Percentiles rank a stretch among this genome's conserved stretches.
phyloP scores from a whole-genome alignment of 495 filamentous ascomycete species.

The Annulohypoxylon nitens region DNA sequence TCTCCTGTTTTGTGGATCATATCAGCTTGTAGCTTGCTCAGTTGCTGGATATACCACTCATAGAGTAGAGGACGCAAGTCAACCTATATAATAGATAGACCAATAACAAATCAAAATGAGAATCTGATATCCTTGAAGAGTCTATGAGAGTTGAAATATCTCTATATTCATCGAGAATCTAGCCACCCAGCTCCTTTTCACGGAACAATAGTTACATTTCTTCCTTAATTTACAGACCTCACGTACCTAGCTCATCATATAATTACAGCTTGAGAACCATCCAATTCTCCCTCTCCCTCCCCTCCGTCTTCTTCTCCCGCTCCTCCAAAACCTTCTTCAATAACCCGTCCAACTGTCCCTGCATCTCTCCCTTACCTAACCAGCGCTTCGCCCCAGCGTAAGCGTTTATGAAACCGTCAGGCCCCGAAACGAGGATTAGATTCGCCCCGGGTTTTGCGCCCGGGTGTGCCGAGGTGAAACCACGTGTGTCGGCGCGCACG shows the following conservation, averaged over 20 bases:
- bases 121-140: neutral
- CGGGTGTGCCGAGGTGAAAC: slow-evolving; percentile 37
- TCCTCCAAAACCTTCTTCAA: slow-evolving; percentile 50
- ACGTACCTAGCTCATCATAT: slow-evolving; percentile 46
- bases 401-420: slow-evolving; percentile 86
- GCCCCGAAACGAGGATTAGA: slow-evolving; percentile 84
- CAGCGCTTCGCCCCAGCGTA: slow-evolving; percentile 84
- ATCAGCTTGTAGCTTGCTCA: neutral
- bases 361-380: slow-evolving; percentile 76
- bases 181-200: no score
- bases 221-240: neutral
- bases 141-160: no score
- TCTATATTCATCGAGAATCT: neutral
- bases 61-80: slow-evolving; percentile 26
- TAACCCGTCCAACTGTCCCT: slow-evolving; percentile 69
- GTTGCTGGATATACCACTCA: slow-evolving; percentile 22
- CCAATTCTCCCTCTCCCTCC: slow-evolving; percentile 54
- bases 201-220: neutral
- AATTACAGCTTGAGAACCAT: slow-evolving; percentile 59
- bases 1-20: neutral
- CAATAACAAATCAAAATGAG: neutral
- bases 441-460: slow-evolving; percentile 53
- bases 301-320: slow-evolving; percentile 29
- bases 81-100: neutral
- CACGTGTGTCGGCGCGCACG: neutral